phyloP scores from a whole-genome alignment of 1,284 basidiomycete species.

The Ceratobasidium sp. region DNA sequence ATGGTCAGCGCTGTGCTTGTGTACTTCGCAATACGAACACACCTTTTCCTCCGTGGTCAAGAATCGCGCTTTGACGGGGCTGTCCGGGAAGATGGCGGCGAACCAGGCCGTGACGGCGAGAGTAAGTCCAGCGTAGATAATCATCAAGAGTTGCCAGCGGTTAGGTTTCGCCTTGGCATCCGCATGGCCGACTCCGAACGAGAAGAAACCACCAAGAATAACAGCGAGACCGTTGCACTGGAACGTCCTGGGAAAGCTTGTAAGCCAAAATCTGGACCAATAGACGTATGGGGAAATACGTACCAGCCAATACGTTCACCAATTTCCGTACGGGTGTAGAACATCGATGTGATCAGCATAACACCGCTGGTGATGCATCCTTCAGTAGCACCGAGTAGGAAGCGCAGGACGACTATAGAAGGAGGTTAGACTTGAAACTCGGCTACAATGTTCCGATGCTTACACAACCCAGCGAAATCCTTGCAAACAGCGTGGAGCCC shows the following conservation, averaged over 20 bases:
- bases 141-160: constrained; percentile 52
- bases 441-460: constrained; percentile 28
- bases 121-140: constrained; percentile 50
- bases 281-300: constrained; percentile 15
- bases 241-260: constrained; percentile 44
- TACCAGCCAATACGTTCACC: constrained; percentile 52
- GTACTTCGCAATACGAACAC: not conserved
- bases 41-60: constrained; percentile 51
- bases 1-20: not conserved
- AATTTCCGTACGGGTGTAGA: constrained; percentile 53
- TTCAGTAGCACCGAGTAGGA: constrained; percentile 53
- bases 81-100: constrained; percentile 49
- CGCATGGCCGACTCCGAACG: constrained; percentile 52
- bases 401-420: constrained; percentile 51
- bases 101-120: constrained; percentile 45
- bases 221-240: constrained; percentile 53
- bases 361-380: constrained; percentile 51
- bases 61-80: constrained; percentile 50
- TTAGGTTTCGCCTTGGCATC: constrained; percentile 46
- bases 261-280: not conserved
- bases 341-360: constrained; percentile 52
- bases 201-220: constrained; percentile 52
- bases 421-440: constrained; percentile 37
- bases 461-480: constrained; percentile 48
- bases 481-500: constrained; percentile 48